Evolutionary conservation across 1,284 basidiomycete species (phyloP).

Genomic region (Clitocybe nebularis): DNA sequence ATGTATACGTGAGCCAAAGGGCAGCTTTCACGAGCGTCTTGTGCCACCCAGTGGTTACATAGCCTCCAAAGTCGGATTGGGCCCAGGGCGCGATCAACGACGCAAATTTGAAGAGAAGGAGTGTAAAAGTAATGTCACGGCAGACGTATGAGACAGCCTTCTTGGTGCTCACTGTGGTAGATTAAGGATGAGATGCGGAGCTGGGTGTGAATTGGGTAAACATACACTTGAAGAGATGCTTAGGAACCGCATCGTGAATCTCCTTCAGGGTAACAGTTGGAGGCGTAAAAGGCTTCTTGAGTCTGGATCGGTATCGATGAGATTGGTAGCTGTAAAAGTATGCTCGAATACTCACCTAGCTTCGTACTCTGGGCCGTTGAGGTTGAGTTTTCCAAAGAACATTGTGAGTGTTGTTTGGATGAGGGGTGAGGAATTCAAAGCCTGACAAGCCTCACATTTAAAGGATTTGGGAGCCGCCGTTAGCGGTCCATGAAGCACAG

Average conservation of each 20-base stretch:
- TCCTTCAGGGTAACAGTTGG: slow-evolving; percentile 39
- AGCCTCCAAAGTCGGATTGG: slow-evolving; percentile 26
- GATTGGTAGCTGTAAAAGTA: not conserved
- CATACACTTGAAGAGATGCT: slow-evolving; percentile 47
- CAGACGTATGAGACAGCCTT: slow-evolving; percentile 35
- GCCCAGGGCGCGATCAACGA: slow-evolving; percentile 28
- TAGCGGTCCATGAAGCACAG: too few relatives aligned
- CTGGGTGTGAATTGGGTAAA: not conserved
- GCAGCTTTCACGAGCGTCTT: slow-evolving; percentile 21
- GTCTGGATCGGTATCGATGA: slow-evolving; percentile 15
- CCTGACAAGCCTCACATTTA: too few relatives aligned
- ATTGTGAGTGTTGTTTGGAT: not conserved
- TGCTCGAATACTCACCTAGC: slow-evolving; percentile 21
- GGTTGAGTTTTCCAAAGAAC: slow-evolving; percentile 9
- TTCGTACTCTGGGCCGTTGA: slow-evolving; percentile 31
- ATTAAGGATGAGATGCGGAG: too few relatives aligned
- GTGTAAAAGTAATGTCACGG: slow-evolving; percentile 33
- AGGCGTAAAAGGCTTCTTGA: slow-evolving; percentile 34
- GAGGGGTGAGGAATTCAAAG: too few relatives aligned
- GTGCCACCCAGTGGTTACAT: slow-evolving; percentile 20
- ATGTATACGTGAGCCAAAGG: slow-evolving; percentile 33
- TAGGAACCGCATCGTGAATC: slow-evolving; percentile 43
- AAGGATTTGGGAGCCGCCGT: too few relatives aligned
- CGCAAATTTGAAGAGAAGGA: slow-evolving; percentile 30
- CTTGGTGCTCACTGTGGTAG: slow-evolving; percentile 32